Conservation (phyloP, 1,284 basidiomycete species). For the Sanghuangporus sanghuang region DNA sequence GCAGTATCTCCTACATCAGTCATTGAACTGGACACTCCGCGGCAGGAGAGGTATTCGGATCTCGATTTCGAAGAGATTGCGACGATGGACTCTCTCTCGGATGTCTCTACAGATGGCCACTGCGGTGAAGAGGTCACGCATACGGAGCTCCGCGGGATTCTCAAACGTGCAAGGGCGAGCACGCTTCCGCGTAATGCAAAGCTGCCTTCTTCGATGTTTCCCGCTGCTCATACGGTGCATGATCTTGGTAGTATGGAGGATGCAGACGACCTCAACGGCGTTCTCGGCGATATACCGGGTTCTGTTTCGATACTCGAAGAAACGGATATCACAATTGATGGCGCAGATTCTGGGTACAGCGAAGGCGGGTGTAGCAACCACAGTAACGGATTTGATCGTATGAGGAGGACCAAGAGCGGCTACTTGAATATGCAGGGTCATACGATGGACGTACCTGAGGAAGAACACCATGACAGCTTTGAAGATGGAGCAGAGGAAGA, state of each 20-base stretch:
- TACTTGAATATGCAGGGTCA: neutral
- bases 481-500: conserved; percentile 1
- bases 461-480: neutral
- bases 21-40: conserved; percentile 20
- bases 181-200: neutral
- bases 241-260: conserved; percentile 11
- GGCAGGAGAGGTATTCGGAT: conserved; percentile 1
- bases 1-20: conserved; percentile 21
- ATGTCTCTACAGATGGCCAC: neutral
- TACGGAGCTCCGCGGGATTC: neutral
- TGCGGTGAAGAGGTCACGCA: neutral
- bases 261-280: conserved; percentile 6
- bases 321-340: neutral
- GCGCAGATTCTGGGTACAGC: neutral
- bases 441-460: neutral
- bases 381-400: neutral
- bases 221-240: neutral
- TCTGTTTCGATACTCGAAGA: conserved; percentile 14
- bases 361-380: neutral
- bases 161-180: neutral
- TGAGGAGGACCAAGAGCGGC: neutral
- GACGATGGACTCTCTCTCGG: neutral
- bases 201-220: neutral
- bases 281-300: conserved; percentile 11
- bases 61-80: neutral